These are phyloP conservation scores for Gentiana straminea DNA, from an alignment of 257 asterid species.

Conservation along the genomic window DNA sequence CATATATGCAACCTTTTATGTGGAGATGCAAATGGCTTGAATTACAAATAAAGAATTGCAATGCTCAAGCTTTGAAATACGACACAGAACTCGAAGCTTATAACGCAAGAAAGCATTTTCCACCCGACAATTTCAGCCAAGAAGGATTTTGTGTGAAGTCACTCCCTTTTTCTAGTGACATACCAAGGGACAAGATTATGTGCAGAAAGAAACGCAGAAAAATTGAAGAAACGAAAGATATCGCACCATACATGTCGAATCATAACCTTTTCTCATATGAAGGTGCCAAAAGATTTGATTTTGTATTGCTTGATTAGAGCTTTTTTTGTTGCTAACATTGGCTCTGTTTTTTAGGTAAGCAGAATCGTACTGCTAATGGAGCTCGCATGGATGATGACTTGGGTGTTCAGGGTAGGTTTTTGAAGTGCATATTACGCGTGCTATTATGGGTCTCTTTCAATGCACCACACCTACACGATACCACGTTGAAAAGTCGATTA, in stretches of 20 bases:
- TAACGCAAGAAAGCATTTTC: constrained; percentile 22
- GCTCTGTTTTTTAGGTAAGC: constrained; percentile 37
- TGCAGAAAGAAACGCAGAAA: constrained; percentile 62
- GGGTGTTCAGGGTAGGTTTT: constrained; percentile 37
- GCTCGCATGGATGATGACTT: constrained; percentile 14
- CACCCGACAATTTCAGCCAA: constrained; percentile 14
- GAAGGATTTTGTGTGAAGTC: constrained; percentile 32
- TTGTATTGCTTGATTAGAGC: neutral
- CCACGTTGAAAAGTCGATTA: no score
- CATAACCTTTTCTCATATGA: constrained; percentile 66
- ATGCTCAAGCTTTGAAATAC: constrained; percentile 35
- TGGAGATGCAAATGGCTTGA: constrained; percentile 92
- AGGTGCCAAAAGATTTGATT: constrained; percentile 24
- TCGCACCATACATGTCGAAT: constrained; percentile 45
- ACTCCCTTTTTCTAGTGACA: constrained; percentile 24
- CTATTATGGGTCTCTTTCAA: no score
- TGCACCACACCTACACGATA: no score
- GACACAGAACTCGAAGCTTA: constrained; percentile 39
- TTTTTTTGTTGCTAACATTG: constrained; percentile 3
- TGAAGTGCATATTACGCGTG: no score
- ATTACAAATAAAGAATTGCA: constrained; percentile 50
- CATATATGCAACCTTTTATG: constrained; percentile 44
- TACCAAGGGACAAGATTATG: constrained; percentile 18
- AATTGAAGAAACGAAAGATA: constrained; percentile 34
- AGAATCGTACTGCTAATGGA: constrained; percentile 25